Evolutionary conservation across 2,329 filamentous ascomycete species (phyloP).

Genomic region (Pseudogymnoascus sp.): DNA sequence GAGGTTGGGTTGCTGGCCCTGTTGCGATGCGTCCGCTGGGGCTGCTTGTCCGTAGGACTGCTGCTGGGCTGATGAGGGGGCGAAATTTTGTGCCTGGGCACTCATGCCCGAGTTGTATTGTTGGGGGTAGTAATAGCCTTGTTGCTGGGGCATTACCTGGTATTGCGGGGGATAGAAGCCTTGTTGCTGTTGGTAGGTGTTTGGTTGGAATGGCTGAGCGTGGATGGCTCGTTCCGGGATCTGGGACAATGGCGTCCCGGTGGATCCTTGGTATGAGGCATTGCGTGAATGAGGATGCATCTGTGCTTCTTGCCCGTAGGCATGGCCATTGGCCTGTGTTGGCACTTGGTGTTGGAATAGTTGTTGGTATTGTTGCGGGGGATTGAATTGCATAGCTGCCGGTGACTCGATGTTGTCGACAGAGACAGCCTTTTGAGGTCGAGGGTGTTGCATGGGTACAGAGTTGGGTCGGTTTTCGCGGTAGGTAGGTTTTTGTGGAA

Average conservation of each 20-base stretch:
- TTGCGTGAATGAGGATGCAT: slow-evolving; percentile 53
- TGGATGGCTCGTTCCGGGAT: slow-evolving; percentile 91
- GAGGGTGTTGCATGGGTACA: slow-evolving; percentile 82
- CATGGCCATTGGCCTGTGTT: slow-evolving; percentile 54
- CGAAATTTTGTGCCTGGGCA: slow-evolving; percentile 28
- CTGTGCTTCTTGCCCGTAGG: slow-evolving; percentile 42
- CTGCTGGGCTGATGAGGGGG: slow-evolving; percentile 22
- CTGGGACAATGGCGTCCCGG: slow-evolving; percentile 76
- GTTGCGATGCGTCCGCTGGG: slow-evolving; percentile 32
- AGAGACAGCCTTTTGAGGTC: slow-evolving; percentile 88
- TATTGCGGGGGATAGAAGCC: slow-evolving; percentile 51
- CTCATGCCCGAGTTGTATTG: slow-evolving; percentile 38
- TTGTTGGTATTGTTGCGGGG: slow-evolving; percentile 62
- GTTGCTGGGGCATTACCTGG: slow-evolving; percentile 47
- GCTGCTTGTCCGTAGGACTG: slow-evolving; percentile 23
- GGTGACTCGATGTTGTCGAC: slow-evolving; percentile 88
- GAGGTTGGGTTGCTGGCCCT: slow-evolving; percentile 46
- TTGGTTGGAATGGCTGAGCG: slow-evolving; percentile 80
- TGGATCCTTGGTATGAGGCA: slow-evolving; percentile 62
- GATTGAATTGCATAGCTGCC: slow-evolving; percentile 41
- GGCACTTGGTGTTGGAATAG: slow-evolving; percentile 96
- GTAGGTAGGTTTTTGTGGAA: slow-evolving; percentile 49
- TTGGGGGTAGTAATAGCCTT: slow-evolving; percentile 61
- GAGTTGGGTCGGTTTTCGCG: slow-evolving; percentile 45
- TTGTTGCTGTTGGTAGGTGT: slow-evolving; percentile 48